Conservation (phyloP, 2,329 filamentous ascomycete genomes). For the Alternaria panax region DNA sequence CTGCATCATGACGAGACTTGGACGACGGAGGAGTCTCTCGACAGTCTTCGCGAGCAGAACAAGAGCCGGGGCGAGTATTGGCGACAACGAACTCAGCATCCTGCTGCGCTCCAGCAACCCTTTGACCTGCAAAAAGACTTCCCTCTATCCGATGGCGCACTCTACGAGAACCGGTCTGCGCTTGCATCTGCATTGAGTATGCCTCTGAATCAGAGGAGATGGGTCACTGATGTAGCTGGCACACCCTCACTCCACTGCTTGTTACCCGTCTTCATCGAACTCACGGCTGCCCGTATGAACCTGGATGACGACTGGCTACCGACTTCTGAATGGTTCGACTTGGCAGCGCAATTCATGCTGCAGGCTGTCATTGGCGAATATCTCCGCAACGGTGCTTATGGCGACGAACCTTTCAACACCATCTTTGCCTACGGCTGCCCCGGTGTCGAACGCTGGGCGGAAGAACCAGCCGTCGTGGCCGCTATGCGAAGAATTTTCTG, state of each 20-base stretch:
- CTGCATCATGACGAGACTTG: constrained; percentile 49
- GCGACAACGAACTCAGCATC: constrained; percentile 29
- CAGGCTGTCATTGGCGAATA: constrained; percentile 61
- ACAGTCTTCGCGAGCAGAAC: constrained; percentile 49
- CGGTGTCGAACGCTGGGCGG: constrained; percentile 26
- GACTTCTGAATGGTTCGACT: constrained; percentile 53
- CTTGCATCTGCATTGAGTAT: constrained; percentile 38
- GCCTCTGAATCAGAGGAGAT: constrained; percentile 31
- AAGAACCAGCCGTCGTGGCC: constrained; percentile 37
- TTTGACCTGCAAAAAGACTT: constrained; percentile 40
- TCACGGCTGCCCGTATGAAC: constrained; percentile 56
- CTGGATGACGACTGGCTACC: constrained; percentile 45
- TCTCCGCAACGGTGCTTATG: constrained; percentile 48
- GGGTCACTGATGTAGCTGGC: constrained; percentile 47
- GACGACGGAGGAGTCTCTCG: constrained; percentile 47
- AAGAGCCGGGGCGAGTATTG: constrained; percentile 40
- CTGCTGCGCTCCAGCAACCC: constrained; percentile 28
- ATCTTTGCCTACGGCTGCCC: constrained; percentile 57
- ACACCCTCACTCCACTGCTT: constrained; percentile 51
- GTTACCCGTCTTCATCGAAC: constrained; percentile 57
- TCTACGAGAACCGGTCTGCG: constrained; percentile 37
- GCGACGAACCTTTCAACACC: constrained; percentile 49
- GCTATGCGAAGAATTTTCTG: constrained; percentile 47
- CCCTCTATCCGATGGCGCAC: constrained; percentile 35
- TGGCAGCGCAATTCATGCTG: constrained; percentile 58